These are phyloP conservation scores for Ophiostoma quercus DNA, from an alignment of 2,329 filamentous ascomycete genomes.

Conservation along the genomic window DNA sequence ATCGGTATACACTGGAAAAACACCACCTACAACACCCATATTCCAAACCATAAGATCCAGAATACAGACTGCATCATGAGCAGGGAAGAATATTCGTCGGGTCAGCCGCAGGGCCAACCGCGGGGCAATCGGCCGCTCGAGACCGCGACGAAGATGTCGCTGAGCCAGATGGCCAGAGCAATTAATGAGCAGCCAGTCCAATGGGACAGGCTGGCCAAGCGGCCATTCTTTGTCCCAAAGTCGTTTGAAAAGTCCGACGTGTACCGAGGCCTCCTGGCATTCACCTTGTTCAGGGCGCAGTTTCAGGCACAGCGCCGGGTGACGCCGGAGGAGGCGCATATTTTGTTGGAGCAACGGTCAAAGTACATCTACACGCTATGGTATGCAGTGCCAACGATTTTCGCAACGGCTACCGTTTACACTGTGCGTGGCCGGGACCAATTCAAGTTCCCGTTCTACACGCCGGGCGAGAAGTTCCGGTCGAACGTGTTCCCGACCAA, in stretches of 20 bases:
- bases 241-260: background rate
- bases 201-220: slow-evolving; percentile 24
- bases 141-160: background rate
- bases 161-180: slow-evolving; percentile 20
- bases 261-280: slow-evolving; percentile 20
- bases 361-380: slow-evolving; percentile 21
- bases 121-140: background rate
- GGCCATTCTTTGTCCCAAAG: slow-evolving; percentile 23
- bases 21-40: no score
- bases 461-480: slow-evolving; percentile 23
- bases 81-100: no score
- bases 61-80: background rate
- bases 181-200: slow-evolving; percentile 23
- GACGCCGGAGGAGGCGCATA: slow-evolving; percentile 26
- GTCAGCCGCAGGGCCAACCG: no score
- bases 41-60: background rate
- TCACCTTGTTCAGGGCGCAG: slow-evolving; percentile 14
- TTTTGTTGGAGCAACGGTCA: slow-evolving; percentile 25
- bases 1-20: background rate
- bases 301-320: slow-evolving; percentile 25
- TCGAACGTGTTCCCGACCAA: slow-evolving; percentile 23
- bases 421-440: slow-evolving; percentile 23
- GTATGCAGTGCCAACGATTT: slow-evolving; percentile 22
- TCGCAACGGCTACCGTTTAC: slow-evolving; percentile 16
- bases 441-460: slow-evolving; percentile 28